Evolutionary conservation across 2,329 filamentous ascomycete species (phyloP).

Genomic region (Tolypocladium paradoxum): DNA sequence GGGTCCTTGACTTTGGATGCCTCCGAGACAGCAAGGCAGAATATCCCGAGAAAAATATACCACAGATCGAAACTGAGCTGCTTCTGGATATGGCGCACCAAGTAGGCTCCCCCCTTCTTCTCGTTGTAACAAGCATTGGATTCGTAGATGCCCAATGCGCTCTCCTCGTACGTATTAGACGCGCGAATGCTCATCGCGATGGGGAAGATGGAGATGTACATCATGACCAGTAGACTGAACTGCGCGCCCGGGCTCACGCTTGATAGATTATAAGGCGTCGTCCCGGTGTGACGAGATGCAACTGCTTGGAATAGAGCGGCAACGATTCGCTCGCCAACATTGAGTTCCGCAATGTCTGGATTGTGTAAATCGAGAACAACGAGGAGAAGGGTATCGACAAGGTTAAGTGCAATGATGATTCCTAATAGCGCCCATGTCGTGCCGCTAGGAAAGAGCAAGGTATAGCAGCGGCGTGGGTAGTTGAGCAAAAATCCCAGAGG

Average conservation of each 20-base stretch:
- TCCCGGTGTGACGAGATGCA: constrained; percentile 36
- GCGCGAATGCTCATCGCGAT: constrained; percentile 51
- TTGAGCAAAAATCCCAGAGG: constrained; percentile 47
- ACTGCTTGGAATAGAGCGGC: constrained; percentile 49
- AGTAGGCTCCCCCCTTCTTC: constrained; percentile 14
- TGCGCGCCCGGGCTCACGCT: constrained; percentile 42
- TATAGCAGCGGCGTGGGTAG: constrained; percentile 53
- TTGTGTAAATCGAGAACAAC: constrained; percentile 40
- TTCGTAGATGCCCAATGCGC: constrained; percentile 47
- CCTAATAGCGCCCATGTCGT: constrained; percentile 47
- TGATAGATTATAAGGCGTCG: constrained; percentile 37
- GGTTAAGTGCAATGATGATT: constrained; percentile 40
- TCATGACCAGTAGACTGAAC: constrained; percentile 51
- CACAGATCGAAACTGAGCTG: constrained; percentile 30
- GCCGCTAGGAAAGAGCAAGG: constrained; percentile 47
- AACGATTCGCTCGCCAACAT: constrained; percentile 35
- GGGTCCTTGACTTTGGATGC: constrained; percentile 14
- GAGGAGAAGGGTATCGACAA: constrained; percentile 45
- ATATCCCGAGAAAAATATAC: constrained; percentile 26
- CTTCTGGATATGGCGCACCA: constrained; percentile 23
- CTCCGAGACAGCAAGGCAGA: constrained; percentile 9
- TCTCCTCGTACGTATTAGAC: constrained; percentile 51
- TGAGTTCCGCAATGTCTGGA: constrained; percentile 32
- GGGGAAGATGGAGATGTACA: constrained; percentile 54
- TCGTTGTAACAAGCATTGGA: constrained; percentile 19